Evolutionary conservation across 2,329 filamentous ascomycete species (phyloP).

Genomic region (Aspergillus intermedius): DNA sequence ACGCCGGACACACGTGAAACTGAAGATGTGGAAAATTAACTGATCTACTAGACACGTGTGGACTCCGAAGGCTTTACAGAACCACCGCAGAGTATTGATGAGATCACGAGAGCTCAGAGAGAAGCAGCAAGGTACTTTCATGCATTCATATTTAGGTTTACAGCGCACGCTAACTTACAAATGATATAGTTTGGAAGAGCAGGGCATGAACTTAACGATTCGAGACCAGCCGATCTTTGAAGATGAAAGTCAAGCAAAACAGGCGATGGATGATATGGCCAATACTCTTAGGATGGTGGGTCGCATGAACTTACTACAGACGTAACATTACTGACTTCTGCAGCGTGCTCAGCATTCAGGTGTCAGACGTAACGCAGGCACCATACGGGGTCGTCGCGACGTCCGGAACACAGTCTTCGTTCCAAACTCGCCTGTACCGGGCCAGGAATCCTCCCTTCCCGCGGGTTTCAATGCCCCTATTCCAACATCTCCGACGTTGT

Average conservation of each 20-base stretch:
- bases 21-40: slow-evolving; percentile 8
- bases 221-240: slow-evolving; percentile 45
- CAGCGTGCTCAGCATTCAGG: slow-evolving; percentile 42
- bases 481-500: slow-evolving; percentile 31
- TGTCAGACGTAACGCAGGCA: slow-evolving; percentile 64
- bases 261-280: slow-evolving; percentile 44
- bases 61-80: slow-evolving; percentile 38
- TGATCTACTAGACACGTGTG: slow-evolving; percentile 17
- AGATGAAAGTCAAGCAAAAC: slow-evolving; percentile 44
- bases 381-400: slow-evolving; percentile 79
- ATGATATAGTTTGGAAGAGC: slow-evolving; percentile 33
- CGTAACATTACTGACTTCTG: slow-evolving; percentile 13
- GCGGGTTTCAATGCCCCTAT: slow-evolving; percentile 19
- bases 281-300: slow-evolving; percentile 42
- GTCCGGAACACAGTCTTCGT: slow-evolving; percentile 87
- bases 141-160: neutral
- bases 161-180: neutral
- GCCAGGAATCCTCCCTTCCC: slow-evolving; percentile 26
- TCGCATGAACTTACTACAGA: slow-evolving; percentile 4
- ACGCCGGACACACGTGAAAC: slow-evolving; percentile 3
- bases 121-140: slow-evolving; percentile 28
- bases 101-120: slow-evolving; percentile 39
- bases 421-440: slow-evolving; percentile 43
- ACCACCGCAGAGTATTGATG: slow-evolving; percentile 36
- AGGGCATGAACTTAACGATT: slow-evolving; percentile 42